Conservation (phyloP, 2,329 filamentous ascomycete species). For the Fusarium protoensiforme region DNA sequence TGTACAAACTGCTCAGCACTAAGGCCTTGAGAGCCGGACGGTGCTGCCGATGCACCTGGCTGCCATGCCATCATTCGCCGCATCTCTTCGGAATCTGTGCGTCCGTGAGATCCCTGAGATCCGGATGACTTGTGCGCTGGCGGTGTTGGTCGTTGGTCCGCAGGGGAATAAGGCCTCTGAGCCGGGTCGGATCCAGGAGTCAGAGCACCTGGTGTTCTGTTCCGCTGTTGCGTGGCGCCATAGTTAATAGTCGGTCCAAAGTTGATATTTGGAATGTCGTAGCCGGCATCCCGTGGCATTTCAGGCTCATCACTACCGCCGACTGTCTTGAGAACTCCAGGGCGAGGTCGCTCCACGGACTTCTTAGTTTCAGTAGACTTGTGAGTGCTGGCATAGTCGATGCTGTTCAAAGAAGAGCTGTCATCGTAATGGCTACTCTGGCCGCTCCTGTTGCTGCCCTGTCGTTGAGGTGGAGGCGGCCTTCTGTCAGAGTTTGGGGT, state of each 20-base stretch:
- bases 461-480: constrained; percentile 41
- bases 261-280: constrained; percentile 78
- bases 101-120: constrained; percentile 50
- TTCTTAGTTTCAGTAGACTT: constrained; percentile 35
- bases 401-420: constrained; percentile 54
- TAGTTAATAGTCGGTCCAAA: constrained; percentile 88
- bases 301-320: constrained; percentile 60
- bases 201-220: constrained; percentile 43
- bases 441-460: constrained; percentile 42
- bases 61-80: constrained; percentile 82
- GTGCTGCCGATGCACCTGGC: constrained; percentile 69
- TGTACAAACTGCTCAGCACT: constrained; percentile 87
- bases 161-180: constrained; percentile 49
- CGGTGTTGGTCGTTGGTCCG: constrained; percentile 38
- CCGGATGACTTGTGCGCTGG: constrained; percentile 36
- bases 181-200: constrained; percentile 20
- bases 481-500: constrained; percentile 33
- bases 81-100: constrained; percentile 62
- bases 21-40: constrained; percentile 63
- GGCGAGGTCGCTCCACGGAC: constrained; percentile 74
- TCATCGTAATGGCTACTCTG: constrained; percentile 69
- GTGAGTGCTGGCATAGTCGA: constrained; percentile 41
- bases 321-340: constrained; percentile 83
- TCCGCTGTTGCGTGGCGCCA: constrained; percentile 48
- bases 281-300: constrained; percentile 44